Conservation (phyloP, 768 basidiomycete genomes). For the Suillus bovinus region DNA sequence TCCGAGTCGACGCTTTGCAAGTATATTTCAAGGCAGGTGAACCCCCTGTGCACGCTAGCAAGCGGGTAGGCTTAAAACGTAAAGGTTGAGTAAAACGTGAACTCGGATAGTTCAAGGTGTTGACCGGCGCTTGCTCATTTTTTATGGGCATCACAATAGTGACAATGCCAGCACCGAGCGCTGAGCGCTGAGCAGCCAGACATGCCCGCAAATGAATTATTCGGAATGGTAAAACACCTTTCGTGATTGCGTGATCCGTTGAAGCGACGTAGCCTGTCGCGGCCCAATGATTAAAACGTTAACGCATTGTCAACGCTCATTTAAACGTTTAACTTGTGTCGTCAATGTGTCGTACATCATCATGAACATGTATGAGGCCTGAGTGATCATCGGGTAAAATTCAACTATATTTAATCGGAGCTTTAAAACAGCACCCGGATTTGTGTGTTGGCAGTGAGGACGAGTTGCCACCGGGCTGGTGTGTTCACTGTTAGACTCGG, state of each 20-base stretch:
- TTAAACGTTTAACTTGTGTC: too few relatives aligned
- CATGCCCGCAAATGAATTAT: too few relatives aligned
- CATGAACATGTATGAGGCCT: too few relatives aligned
- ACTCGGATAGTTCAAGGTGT: not conserved
- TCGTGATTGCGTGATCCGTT: not conserved
- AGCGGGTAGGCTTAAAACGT: not conserved
- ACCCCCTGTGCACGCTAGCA: not conserved
- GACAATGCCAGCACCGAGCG: not conserved
- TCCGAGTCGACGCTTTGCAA: not conserved
- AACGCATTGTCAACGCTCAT: too few relatives aligned
- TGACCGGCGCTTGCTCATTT: not conserved
- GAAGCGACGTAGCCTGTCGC: not conserved
- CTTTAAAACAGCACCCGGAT: constrained; percentile 11
- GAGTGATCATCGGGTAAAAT: not conserved
- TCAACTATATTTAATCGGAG: constrained; percentile 20
- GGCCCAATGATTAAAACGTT: too few relatives aligned
- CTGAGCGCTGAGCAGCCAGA: too few relatives aligned
- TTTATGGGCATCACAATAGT: not conserved
- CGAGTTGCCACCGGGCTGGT: constrained; percentile 31
- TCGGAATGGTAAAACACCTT: not conserved
- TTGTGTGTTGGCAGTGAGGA: constrained; percentile 15
- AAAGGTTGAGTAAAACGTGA: not conserved
- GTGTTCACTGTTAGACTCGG: constrained; percentile 23
- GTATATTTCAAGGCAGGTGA: not conserved
- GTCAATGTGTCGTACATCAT: too few relatives aligned